Evolutionary conservation across 2,329 filamentous ascomycete genomes (phyloP).

Genomic region (Colletotrichum limetticola): DNA sequence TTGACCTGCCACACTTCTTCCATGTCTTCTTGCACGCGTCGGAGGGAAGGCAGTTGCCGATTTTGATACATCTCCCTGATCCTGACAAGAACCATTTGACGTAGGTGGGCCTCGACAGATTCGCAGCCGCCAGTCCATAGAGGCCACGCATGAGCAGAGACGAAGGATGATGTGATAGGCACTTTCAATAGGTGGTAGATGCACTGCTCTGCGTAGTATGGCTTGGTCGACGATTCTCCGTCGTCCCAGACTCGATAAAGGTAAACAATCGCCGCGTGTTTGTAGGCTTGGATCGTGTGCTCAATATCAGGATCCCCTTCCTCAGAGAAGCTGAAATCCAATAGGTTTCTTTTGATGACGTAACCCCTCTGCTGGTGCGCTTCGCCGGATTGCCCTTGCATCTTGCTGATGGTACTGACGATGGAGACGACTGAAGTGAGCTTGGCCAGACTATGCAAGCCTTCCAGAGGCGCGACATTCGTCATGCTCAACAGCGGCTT

Average conservation of each 20-base stretch:
- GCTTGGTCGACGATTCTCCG: conserved; percentile 33
- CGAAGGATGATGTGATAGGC: conserved; percentile 41
- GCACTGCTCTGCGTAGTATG: conserved; percentile 40
- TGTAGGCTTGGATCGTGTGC: conserved; percentile 44
- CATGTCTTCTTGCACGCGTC: conserved; percentile 42
- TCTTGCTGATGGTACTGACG: conserved; percentile 40
- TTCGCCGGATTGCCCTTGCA: conserved; percentile 36
- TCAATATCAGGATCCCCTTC: conserved; percentile 35
- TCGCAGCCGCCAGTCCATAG: conserved; percentile 47
- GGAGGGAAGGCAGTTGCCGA: conserved; percentile 43
- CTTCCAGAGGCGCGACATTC: conserved; percentile 37
- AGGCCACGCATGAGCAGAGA: conserved; percentile 44
- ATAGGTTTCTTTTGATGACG: not conserved
- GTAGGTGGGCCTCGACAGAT: conserved; percentile 38
- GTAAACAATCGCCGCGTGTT: conserved; percentile 45
- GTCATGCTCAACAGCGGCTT: conserved; percentile 41
- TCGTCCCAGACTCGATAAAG: conserved; percentile 44
- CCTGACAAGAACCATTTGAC: conserved; percentile 40
- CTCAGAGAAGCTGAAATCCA: not conserved
- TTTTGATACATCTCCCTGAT: conserved; percentile 42
- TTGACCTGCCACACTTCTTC: conserved; percentile 44
- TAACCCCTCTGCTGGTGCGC: not conserved
- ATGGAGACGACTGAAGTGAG: conserved; percentile 38
- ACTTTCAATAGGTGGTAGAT: conserved; percentile 41
- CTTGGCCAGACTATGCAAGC: conserved; percentile 36